Evolutionary conservation across 148 eudicot species (phyloP).

Genomic region (Cornus controversa): DNA sequence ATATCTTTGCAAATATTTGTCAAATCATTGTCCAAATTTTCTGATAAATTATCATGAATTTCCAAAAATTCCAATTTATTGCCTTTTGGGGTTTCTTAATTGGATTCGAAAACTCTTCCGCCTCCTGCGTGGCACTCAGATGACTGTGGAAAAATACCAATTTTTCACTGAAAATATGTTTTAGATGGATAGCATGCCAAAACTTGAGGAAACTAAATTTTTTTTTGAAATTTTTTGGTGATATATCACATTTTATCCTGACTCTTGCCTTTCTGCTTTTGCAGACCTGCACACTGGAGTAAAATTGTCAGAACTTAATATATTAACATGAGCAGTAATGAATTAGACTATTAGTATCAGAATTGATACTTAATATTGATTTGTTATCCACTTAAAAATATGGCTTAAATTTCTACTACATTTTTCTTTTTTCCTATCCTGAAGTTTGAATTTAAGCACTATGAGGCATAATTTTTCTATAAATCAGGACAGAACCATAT

Average conservation of each 20-base stretch:
- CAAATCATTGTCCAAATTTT: slow-evolving; percentile 2
- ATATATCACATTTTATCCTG: background rate
- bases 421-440: slow-evolving; percentile 7
- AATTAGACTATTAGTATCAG: slow-evolving; percentile 1
- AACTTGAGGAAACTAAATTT: background rate
- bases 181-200: background rate
- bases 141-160: background rate
- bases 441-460: background rate
- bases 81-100: background rate
- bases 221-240: background rate
- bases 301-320: no score
- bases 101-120: background rate
- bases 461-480: slow-evolving; percentile 12
- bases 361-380: background rate
- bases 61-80: no score
- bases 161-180: background rate
- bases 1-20: background rate
- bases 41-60: background rate
- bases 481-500: slow-evolving; percentile 73
- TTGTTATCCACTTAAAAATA: background rate
- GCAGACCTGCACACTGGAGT: background rate
- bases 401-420: slow-evolving; percentile 1
- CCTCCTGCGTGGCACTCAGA: background rate
- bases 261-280: background rate
- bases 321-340: background rate